Base-by-base conservation (phyloP, 2,329 filamentous ascomycete genomes). In the Claviceps cyperi region DNA sequence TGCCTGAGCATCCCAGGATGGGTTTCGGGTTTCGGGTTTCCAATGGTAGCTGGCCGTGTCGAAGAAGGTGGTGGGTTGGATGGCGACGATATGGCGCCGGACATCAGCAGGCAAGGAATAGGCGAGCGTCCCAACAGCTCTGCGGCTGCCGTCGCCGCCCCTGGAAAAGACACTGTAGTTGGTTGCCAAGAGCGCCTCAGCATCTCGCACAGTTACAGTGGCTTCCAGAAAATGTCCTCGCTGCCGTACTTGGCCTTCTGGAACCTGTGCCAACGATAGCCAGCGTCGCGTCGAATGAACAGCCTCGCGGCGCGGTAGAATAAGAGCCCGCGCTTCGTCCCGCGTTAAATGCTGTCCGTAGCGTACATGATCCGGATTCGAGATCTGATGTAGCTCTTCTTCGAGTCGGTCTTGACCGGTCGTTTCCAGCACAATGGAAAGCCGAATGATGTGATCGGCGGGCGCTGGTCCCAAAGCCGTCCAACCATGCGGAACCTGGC, bases 311-410 rank as follows among this genome's bases (percentile, higher is more conserved):
- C 60, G 65, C 0, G 75, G 75, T 5, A 64, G 64, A 22, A 78
- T 65, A 54, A 78, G 67, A 9, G 66, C 64, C 49, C 71, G 69
- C 50, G 77, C 70, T 53, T 75, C 69, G 9, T 72, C 64, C 7
- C 70, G 67, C 15, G 66, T 62, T 55, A 76, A 67, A 54, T 77
- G 69, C 43, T 69, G 64, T 17, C 76, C 74, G 52, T 77, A 77
- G 17, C 64, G 66, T 1, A 58, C 50, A 50, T 72, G 65, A 4
- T 60, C 63, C 0, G 75, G 75, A 0, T 73, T 71, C 2, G 74
- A 75, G 54, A 77, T 69, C 21, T 72, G 65, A 43, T 69, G 54
- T 11, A 78, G 62, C 2, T 69, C 66, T 46, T 67, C 60, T 50
- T 75, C 73, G 24, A 78, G 50, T 2, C 57, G 43, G 1, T 57